A percentile compares a stretch with the other conserved stretches of the same genome.
These are phyloP conservation scores for Arabidopsis hybrid DNA, from an alignment of 441 rosid species.

Conservation along the genomic window DNA sequence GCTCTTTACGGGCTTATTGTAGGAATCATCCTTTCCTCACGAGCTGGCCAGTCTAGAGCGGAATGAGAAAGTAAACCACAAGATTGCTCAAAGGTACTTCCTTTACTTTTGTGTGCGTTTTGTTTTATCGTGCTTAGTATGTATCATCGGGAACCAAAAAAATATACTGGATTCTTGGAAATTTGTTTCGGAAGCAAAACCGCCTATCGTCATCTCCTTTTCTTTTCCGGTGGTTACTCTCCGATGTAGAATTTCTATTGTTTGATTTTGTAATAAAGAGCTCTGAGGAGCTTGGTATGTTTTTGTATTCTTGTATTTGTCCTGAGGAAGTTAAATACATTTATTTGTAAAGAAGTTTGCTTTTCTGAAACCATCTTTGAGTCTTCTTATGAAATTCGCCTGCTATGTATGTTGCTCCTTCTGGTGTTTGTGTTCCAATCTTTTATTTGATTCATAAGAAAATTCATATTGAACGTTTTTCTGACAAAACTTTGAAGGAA, in stretches of 20 bases:
- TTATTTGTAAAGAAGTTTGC: conserved; percentile 45
- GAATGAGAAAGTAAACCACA: conserved; percentile 34
- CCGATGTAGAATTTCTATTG: conserved; percentile 39
- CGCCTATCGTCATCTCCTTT: conserved; percentile 7
- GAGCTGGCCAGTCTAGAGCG: conserved; percentile 53
- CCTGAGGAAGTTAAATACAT: conserved; percentile 41
- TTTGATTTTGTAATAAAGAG: conserved; percentile 47
- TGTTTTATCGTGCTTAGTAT: conserved; percentile 39
- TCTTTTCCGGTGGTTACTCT: conserved; percentile 35
- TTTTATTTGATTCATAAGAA: not conserved
- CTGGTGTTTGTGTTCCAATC: conserved; percentile 2
- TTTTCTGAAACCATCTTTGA: conserved; percentile 32
- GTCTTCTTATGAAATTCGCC: not conserved
- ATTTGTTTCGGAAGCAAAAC: conserved; percentile 36
- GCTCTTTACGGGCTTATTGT: conserved; percentile 52
- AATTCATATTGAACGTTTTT: not conserved
- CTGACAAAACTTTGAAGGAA: not conserved
- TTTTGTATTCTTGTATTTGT: conserved; percentile 39
- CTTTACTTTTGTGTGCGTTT: conserved; percentile 36
- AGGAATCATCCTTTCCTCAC: conserved; percentile 48
- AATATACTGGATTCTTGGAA: conserved; percentile 36
- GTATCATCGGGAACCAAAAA: conserved; percentile 21
- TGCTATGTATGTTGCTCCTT: conserved; percentile 14
- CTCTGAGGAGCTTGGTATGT: conserved; percentile 41
- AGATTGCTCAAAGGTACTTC: conserved; percentile 19